Conservation (phyloP, 2,329 filamentous ascomycete species). For the Colletotrichum sp. region DNA sequence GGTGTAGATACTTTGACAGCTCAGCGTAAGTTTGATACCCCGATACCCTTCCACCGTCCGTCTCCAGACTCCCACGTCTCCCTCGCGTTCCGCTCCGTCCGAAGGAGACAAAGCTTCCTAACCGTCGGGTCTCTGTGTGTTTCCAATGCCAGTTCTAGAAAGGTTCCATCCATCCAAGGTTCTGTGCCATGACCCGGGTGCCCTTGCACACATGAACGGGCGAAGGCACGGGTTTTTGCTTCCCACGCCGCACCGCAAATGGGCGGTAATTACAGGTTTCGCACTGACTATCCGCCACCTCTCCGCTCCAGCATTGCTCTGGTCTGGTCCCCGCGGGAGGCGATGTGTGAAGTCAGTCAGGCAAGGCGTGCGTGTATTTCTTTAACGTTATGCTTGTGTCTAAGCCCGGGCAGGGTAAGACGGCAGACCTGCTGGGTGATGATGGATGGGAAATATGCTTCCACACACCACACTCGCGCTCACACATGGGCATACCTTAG, state of each 20-base stretch:
- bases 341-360: background rate
- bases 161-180: background rate
- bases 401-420: background rate
- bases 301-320: background rate
- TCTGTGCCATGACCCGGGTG: background rate
- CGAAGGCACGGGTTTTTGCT: background rate
- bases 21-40: background rate
- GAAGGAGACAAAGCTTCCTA: constrained; percentile 18
- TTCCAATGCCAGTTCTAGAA: constrained; percentile 6
- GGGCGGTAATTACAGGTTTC: background rate
- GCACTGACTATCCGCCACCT: background rate
- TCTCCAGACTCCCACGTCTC: background rate
- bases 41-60: background rate
- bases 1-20: background rate
- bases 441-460: background rate
- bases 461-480: background rate
- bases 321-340: background rate
- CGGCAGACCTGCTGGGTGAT: background rate
- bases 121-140: constrained; percentile 5
- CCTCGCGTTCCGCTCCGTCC: constrained; percentile 18
- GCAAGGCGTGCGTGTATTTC: background rate
- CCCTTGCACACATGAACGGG: background rate
- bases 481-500: background rate
- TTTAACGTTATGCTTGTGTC: background rate
- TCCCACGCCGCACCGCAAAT: background rate